Evolutionary conservation across 164 flowering plant genomes (phyloP).

Genomic region (Tetrastigma voinierianum): DNA sequence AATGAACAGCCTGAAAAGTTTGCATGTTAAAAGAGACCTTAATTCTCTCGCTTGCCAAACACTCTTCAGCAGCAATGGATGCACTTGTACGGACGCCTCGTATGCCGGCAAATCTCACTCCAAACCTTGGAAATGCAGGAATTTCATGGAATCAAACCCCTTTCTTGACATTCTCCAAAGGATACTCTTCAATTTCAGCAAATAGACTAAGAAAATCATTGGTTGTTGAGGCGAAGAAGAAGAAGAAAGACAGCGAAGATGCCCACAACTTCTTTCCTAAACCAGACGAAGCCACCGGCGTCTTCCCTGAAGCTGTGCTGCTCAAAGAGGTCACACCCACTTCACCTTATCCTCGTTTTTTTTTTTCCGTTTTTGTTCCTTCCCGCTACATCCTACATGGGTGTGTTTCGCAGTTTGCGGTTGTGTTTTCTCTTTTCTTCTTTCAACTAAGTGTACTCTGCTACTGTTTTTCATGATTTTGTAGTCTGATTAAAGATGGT

Average conservation of each 20-base stretch:
- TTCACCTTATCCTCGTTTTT: neutral
- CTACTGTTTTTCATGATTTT: too few species aligned
- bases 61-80: slow-evolving; percentile 23
- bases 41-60: too few species aligned
- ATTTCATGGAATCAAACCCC: slow-evolving; percentile 7
- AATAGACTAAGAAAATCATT: slow-evolving; percentile 24
- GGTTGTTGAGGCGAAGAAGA: slow-evolving; percentile 44
- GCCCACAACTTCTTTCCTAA: slow-evolving; percentile 54
- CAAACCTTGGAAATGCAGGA: neutral
- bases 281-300: slow-evolving; percentile 74
- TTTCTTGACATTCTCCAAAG: slow-evolving; percentile 21
- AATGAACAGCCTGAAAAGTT: too few species aligned
- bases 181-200: slow-evolving; percentile 22
- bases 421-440: too few species aligned
- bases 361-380: neutral
- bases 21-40: too few species aligned
- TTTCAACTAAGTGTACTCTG: too few species aligned
- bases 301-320: slow-evolving; percentile 85
- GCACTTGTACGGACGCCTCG: slow-evolving; percentile 21
- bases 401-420: too few species aligned
- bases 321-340: slow-evolving; percentile 60
- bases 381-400: neutral
- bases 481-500: too few species aligned
- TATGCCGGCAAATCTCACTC: slow-evolving; percentile 14
- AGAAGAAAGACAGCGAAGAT: slow-evolving; percentile 35